Evolutionary conservation across 78 protist species (phyloP).

Genomic region (slime mould (Dictyostelium discoideum)): DNA sequence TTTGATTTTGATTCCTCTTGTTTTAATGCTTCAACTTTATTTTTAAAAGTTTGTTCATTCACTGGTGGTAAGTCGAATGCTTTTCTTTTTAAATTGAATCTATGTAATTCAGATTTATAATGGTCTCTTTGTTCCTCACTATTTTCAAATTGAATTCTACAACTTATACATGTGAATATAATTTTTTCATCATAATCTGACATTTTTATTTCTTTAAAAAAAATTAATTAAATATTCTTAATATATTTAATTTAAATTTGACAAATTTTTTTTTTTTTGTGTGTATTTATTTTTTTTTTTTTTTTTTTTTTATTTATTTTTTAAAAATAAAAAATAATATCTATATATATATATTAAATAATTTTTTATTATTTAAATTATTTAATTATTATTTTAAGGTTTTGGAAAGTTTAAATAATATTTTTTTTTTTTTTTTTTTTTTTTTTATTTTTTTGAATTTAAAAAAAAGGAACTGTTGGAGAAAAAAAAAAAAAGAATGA

Average conservation of each 20-base stretch:
- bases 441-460: too few relatives aligned
- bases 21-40: slow-evolving; percentile 59
- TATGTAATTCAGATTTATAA: slow-evolving; percentile 87
- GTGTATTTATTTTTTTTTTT: background rate
- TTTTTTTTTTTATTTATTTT: background rate
- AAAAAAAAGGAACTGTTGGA: too few relatives aligned
- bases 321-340: too few relatives aligned
- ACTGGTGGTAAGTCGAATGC: slow-evolving; percentile 86
- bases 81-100: slow-evolving; percentile 92
- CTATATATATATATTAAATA: background rate
- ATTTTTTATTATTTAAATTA: too few relatives aligned
- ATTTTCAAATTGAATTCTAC: slow-evolving; percentile 73
- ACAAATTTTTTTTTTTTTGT: background rate
- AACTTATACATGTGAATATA: slow-evolving; percentile 85
- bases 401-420: too few relatives aligned
- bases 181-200: background rate
- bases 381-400: background rate
- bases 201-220: background rate
- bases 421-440: too few relatives aligned
- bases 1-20: background rate
- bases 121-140: slow-evolving; percentile 85
- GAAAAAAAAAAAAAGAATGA: too few relatives aligned
- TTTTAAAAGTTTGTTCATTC: slow-evolving; percentile 45
- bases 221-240: background rate
- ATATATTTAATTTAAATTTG: background rate